These are phyloP conservation scores for Lodderomyces metapsilosis DNA, from an alignment of 1,139 yeast genomes.

Conservation along the genomic window DNA sequence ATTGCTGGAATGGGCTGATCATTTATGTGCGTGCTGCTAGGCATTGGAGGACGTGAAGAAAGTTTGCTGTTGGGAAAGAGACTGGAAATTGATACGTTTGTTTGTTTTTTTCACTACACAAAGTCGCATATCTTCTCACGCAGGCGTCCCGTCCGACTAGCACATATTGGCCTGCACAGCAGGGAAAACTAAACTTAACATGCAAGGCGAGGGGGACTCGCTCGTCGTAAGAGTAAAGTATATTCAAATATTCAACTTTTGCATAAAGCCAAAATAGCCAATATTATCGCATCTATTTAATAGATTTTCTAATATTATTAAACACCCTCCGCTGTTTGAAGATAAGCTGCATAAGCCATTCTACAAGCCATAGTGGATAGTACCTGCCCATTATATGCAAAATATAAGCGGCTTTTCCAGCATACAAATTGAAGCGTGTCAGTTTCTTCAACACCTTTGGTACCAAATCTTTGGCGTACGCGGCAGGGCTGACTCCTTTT, in stretches of 20 bases:
- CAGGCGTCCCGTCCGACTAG: too few species aligned
- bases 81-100: too few species aligned
- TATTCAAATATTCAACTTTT: too few species aligned
- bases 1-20: constrained; percentile 39
- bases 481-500: constrained; percentile 22
- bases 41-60: neutral
- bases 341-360: constrained; percentile 21
- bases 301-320: constrained; percentile 4
- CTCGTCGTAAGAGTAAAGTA: too few species aligned
- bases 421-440: constrained; percentile 31
- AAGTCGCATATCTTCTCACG: too few species aligned
- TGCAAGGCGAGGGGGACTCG: too few species aligned
- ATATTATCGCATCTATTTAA: too few species aligned
- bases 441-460: constrained; percentile 19
- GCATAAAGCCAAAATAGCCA: too few species aligned
- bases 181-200: too few species aligned
- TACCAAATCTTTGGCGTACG: constrained; percentile 31
- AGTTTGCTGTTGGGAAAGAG: neutral
- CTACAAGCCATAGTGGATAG: constrained; percentile 31
- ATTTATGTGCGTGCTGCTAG: constrained; percentile 2
- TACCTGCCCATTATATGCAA: constrained; percentile 23
- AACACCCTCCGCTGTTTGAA: constrained; percentile 31
- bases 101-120: neutral
- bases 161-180: too few species aligned
- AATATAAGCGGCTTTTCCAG: constrained; percentile 22